A percentile compares a stretch with the other conserved stretches of the same genome.
phyloP scores from a whole-genome alignment of 306 rosid genomes.

The Arachis stenosperma region DNA sequence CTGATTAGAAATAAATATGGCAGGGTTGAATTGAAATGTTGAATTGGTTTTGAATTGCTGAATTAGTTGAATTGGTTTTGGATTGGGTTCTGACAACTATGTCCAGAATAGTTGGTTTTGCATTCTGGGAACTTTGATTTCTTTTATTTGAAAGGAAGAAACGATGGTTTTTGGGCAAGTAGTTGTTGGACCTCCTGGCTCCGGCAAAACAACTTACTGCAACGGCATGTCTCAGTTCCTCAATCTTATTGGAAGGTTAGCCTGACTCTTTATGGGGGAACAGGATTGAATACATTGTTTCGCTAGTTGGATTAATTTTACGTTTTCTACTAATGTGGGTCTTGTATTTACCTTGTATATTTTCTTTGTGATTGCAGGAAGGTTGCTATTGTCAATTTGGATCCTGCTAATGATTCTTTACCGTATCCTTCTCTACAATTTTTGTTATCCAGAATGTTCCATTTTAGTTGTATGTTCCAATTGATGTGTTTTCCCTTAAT shows the following conservation, averaged over 20 bases:
- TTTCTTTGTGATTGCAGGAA: constrained; percentile 60
- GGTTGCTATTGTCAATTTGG: constrained; percentile 90
- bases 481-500: constrained; percentile 43
- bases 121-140: background rate
- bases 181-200: constrained; percentile 95
- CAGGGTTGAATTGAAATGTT: too few relatives aligned
- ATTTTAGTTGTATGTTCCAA: constrained; percentile 31
- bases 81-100: too few relatives aligned
- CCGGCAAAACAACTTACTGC: constrained; percentile 99
- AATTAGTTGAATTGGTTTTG: too few relatives aligned
- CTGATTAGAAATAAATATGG: too few relatives aligned
- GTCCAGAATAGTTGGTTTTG: too few relatives aligned
- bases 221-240: constrained; percentile 98
- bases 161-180: constrained; percentile 65
- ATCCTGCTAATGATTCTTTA: constrained; percentile 89
- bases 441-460: background rate
- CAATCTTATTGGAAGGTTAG: constrained; percentile 83
- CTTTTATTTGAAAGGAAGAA: background rate
- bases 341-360: background rate
- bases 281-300: background rate
- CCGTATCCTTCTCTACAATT: constrained; percentile 71
- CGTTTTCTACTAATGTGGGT: constrained; percentile 15
- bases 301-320: background rate
- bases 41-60: too few relatives aligned
- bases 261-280: background rate